A percentile compares a stretch with the other conserved stretches of the same genome.
Conservation (phyloP, 768 basidiomycete genomes). For the Lentinula aciculospora region DNA sequence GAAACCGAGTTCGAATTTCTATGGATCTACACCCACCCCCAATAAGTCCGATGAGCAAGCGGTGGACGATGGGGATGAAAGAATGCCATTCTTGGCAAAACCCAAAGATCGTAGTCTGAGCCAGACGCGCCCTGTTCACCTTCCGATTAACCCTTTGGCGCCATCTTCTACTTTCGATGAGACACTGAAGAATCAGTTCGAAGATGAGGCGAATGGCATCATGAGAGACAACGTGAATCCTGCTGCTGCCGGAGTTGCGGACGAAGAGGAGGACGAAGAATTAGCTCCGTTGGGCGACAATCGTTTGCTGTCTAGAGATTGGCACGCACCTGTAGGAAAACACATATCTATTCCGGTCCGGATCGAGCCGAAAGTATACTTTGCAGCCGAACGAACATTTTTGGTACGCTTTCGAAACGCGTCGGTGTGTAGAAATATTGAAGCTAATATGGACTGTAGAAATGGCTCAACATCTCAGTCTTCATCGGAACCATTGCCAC, state of each 20-base stretch:
- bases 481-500: constrained; percentile 89
- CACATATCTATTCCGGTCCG: constrained; percentile 91
- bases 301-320: constrained; percentile 57
- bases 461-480: constrained; percentile 86
- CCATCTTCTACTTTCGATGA: constrained; percentile 82
- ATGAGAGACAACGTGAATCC: constrained; percentile 25
- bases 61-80: constrained; percentile 20
- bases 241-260: constrained; percentile 20
- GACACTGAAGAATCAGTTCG: constrained; percentile 65
- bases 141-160: constrained; percentile 85
- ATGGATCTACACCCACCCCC: background rate
- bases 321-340: constrained; percentile 82
- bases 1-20: constrained; percentile 1
- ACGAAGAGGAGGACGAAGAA: constrained; percentile 31
- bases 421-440: background rate
- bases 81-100: constrained; percentile 31
- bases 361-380: constrained; percentile 97
- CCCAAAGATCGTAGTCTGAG: constrained; percentile 16
- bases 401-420: constrained; percentile 48
- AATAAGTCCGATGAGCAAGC: constrained; percentile 12
- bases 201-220: constrained; percentile 22
- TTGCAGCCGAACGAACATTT: constrained; percentile 93
- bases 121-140: constrained; percentile 17
- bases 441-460: constrained; percentile 34
- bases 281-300: constrained; percentile 31